Evolutionary conservation across 2,329 filamentous ascomycete species (phyloP).

Genomic region (Neofusicoccum sp.): DNA sequence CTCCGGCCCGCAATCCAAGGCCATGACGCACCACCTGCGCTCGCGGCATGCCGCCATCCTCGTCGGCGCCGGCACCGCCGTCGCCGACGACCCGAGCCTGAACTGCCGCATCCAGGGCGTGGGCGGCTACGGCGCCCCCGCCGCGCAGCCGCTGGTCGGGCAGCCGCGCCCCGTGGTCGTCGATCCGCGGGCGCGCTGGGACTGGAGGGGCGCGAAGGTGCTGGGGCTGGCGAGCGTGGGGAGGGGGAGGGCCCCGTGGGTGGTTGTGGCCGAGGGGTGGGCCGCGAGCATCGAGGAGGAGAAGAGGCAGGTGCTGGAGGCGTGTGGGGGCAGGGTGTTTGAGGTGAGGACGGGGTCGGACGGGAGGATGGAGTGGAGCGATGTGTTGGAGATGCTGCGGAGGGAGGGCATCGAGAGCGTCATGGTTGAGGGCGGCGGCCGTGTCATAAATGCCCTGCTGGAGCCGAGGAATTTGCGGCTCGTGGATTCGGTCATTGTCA

Average conservation of each 20-base stretch:
- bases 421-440: slow-evolving; percentile 88
- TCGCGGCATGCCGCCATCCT: slow-evolving; percentile 80
- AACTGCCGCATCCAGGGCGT: slow-evolving; percentile 73
- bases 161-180: slow-evolving; percentile 82
- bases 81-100: slow-evolving; percentile 79
- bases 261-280: slow-evolving; percentile 51
- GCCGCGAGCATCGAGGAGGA: slow-evolving; percentile 13
- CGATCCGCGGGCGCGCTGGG: slow-evolving; percentile 76
- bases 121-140: slow-evolving; percentile 54
- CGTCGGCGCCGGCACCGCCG: slow-evolving; percentile 78
- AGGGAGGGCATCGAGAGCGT: slow-evolving; percentile 67
- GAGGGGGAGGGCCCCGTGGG: slow-evolving; percentile 69
- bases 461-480: slow-evolving; percentile 58
- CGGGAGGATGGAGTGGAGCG: slow-evolving; percentile 55
- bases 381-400: slow-evolving; percentile 59
- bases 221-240: slow-evolving; percentile 63
- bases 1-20: slow-evolving; percentile 79
- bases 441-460: slow-evolving; percentile 80
- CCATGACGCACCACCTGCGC: slow-evolving; percentile 91
- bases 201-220: slow-evolving; percentile 59
- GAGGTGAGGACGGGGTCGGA: slow-evolving; percentile 37
- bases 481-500: slow-evolving; percentile 78
- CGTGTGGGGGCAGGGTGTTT: slow-evolving; percentile 30
- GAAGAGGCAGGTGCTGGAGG: slow-evolving; percentile 27
- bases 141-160: slow-evolving; percentile 47